Evolutionary conservation across 176 grass and related monocot genomes (phyloP).

Genomic region (Tillandsia leiboldiana): DNA sequence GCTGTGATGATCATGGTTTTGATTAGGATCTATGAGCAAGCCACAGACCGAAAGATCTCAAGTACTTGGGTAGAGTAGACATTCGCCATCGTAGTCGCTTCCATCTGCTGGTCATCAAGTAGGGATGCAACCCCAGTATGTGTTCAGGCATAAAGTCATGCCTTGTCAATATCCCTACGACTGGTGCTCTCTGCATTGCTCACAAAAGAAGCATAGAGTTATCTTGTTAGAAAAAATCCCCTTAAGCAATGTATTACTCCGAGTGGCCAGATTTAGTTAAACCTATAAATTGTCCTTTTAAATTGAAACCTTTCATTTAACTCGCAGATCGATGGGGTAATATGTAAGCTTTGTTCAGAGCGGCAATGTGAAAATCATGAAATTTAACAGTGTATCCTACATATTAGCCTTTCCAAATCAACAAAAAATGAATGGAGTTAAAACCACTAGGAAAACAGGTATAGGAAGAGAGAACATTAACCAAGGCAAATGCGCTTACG

Average conservation of each 20-base stretch:
- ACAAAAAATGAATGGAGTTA: not conserved
- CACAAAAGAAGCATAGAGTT: not conserved
- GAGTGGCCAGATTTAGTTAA: not conserved
- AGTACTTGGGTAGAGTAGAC: slow-evolving; percentile 37
- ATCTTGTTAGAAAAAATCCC: not conserved
- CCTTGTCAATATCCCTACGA: slow-evolving; percentile 82
- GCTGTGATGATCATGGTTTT: not conserved
- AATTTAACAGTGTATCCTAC: not conserved
- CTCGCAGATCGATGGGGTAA: not conserved
- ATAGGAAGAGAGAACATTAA: not conserved
- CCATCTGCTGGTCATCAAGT: slow-evolving; percentile 43
- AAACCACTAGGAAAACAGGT: not conserved
- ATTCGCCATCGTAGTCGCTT: slow-evolving; percentile 57
- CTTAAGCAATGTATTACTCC: not conserved
- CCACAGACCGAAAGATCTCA: slow-evolving; percentile 43
- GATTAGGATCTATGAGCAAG: slow-evolving; percentile 9
- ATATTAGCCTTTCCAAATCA: not conserved
- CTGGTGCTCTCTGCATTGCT: slow-evolving; percentile 55
- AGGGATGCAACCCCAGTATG: slow-evolving; percentile 65
- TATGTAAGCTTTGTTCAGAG: not conserved
- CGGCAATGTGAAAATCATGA: not conserved
- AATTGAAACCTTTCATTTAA: too few species aligned
- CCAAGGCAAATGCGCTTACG: slow-evolving; percentile 31
- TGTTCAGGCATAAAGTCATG: slow-evolving; percentile 97
- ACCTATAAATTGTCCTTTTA: too few species aligned